phyloP scores from a whole-genome alignment of 768 basidiomycete genomes.

The Gloeophyllum trabeum region DNA sequence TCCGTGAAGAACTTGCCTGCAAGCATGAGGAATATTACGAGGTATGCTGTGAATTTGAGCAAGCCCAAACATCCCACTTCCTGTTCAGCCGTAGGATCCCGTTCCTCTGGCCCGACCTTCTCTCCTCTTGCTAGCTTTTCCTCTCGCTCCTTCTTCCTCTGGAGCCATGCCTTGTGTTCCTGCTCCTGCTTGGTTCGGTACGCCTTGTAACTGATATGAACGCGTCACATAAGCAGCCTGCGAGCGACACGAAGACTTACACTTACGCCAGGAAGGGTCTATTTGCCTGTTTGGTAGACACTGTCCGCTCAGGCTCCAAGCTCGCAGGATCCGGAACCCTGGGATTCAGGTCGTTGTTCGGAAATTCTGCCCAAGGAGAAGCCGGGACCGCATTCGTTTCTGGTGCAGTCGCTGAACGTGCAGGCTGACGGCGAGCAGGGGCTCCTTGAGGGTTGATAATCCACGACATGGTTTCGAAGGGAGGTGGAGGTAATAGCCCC shows the following conservation, averaged over 20 bases:
- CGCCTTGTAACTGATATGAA: conserved; percentile 43
- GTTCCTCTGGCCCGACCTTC: conserved; percentile 59
- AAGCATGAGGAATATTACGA: conserved; percentile 40
- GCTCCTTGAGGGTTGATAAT: conserved; percentile 30
- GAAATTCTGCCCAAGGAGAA: conserved; percentile 17
- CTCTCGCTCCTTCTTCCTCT: conserved; percentile 60
- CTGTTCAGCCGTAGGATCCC: conserved; percentile 56
- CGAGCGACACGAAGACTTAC: conserved; percentile 4
- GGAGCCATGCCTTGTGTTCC: conserved; percentile 51
- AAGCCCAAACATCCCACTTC: conserved; percentile 57
- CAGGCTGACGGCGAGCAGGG: not conserved
- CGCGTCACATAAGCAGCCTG: conserved; percentile 1
- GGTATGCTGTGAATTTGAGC: conserved; percentile 56
- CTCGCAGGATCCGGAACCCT: conserved; percentile 50
- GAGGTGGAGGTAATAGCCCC: too few species aligned
- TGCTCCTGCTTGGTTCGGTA: conserved; percentile 52
- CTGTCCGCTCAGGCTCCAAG: conserved; percentile 46
- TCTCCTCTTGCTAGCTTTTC: conserved; percentile 69
- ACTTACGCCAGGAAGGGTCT: conserved; percentile 74
- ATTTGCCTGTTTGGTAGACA: conserved; percentile 78
- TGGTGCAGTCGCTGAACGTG: not conserved
- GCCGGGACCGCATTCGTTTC: not conserved
- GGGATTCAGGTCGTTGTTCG: conserved; percentile 24
- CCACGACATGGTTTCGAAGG: conserved; percentile 46
- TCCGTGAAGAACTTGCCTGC: conserved; percentile 80